These are phyloP conservation scores for Peronosclerospora sorghi DNA, from an alignment of 352 stramenopile genomes.

Conservation along the genomic window DNA sequence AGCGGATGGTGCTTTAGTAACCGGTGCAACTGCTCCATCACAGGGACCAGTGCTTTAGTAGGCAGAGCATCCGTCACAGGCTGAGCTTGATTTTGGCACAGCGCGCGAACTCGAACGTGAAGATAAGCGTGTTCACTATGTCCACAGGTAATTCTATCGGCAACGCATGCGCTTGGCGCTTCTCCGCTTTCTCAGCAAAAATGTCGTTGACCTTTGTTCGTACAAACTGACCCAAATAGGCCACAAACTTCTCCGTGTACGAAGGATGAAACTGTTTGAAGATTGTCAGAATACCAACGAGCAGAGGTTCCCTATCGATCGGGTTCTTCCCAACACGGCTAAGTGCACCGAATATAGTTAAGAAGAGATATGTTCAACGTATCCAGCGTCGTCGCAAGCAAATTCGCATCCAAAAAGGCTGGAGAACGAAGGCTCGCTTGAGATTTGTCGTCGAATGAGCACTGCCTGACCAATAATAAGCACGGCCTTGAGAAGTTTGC, in stretches of 20 bases:
- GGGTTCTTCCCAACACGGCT: slow-evolving; percentile 84
- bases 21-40: too few species aligned
- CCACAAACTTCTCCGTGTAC: slow-evolving; percentile 88
- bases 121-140: slow-evolving; percentile 82
- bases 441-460: slow-evolving; percentile 87
- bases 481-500: slow-evolving; percentile 87
- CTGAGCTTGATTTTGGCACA: slow-evolving; percentile 76
- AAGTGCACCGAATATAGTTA: slow-evolving; percentile 85
- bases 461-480: slow-evolving; percentile 90
- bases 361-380: slow-evolving; percentile 86
- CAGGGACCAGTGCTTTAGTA: slow-evolving; percentile 66
- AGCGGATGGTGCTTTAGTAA: too few species aligned
- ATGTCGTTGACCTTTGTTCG: slow-evolving; percentile 82
- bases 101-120: slow-evolving; percentile 83
- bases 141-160: slow-evolving; percentile 57
- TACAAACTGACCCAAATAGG: slow-evolving; percentile 89
- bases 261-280: slow-evolving; percentile 93
- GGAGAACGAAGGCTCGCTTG: slow-evolving; percentile 84
- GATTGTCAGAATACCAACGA: slow-evolving; percentile 86
- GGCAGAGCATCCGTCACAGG: slow-evolving; percentile 69
- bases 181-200: slow-evolving; percentile 41
- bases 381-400: slow-evolving; percentile 81
- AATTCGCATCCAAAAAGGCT: slow-evolving; percentile 82
- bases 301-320: slow-evolving; percentile 87
- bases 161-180: slow-evolving; percentile 23